Conservation (phyloP, 2,329 filamentous ascomycete genomes). For the Calonectria naviculata region DNA sequence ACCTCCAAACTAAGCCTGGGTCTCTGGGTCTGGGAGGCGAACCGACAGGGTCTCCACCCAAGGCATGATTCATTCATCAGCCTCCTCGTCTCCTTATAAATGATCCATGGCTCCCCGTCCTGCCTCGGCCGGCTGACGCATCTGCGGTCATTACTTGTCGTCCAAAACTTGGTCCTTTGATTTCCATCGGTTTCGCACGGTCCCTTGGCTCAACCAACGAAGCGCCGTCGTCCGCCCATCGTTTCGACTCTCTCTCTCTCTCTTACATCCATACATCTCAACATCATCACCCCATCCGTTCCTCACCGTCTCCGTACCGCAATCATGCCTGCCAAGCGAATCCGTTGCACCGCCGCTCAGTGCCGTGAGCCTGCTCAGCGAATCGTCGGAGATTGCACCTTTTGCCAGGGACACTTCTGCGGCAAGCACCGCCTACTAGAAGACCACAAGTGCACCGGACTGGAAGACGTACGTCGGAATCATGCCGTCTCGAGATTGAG, state of each 20-base stretch:
- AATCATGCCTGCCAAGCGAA: conserved; percentile 78
- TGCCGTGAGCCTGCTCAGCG: conserved; percentile 90
- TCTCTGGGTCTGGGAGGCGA: conserved; percentile 36
- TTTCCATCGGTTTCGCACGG: conserved; percentile 25
- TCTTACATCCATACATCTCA: conserved; percentile 4
- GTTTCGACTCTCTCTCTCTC: conserved; percentile 4
- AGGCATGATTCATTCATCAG: conserved; percentile 45
- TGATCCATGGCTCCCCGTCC: conserved; percentile 26
- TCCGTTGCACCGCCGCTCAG: conserved; percentile 88
- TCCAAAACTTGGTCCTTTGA: conserved; percentile 28
- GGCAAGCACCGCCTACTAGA: conserved; percentile 94
- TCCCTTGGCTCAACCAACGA: conserved; percentile 24
- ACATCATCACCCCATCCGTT: conserved; percentile 18
- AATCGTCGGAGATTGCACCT: conserved; percentile 95
- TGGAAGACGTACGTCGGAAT: conserved; percentile 79
- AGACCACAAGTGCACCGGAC: conserved; percentile 90
- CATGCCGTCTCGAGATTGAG: neutral
- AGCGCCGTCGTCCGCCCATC: neutral
- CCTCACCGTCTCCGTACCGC: conserved; percentile 11
- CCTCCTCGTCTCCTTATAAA: conserved; percentile 42
- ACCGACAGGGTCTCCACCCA: conserved; percentile 40
- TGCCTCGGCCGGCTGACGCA: conserved; percentile 21
- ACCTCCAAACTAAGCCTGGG: conserved; percentile 9
- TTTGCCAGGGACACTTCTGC: conserved; percentile 95
- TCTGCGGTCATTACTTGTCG: conserved; percentile 29